Evolutionary conservation across 1,284 basidiomycete species (phyloP).

Genomic region (Boletus holoroseus): DNA sequence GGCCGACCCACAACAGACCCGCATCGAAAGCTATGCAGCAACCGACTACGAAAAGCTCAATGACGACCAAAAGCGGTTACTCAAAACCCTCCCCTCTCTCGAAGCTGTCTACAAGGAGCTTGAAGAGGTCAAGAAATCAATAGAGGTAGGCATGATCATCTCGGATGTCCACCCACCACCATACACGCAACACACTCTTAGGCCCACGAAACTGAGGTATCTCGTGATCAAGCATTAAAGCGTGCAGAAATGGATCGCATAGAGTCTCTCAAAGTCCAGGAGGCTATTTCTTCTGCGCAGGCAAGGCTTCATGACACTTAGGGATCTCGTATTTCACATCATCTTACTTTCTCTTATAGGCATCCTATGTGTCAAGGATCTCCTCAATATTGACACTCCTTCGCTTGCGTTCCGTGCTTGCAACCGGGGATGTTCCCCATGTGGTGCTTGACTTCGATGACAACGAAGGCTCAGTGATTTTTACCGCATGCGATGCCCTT

Average conservation of each 20-base stretch:
- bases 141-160: constrained; percentile 63
- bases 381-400: constrained; percentile 60
- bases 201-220: constrained; percentile 61
- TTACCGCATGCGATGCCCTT: constrained; percentile 48
- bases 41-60: constrained; percentile 69
- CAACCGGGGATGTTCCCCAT: constrained; percentile 42
- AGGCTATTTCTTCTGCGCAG: constrained; percentile 55
- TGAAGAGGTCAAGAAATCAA: constrained; percentile 71
- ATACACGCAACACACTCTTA: constrained; percentile 25
- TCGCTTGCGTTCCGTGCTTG: constrained; percentile 55
- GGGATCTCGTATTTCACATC: not conserved
- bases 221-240: constrained; percentile 49
- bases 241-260: constrained; percentile 50
- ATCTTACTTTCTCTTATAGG: constrained; percentile 9
- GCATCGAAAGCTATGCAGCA: constrained; percentile 64
- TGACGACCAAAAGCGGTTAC: constrained; percentile 72
- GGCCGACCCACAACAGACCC: constrained; percentile 43
- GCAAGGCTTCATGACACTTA: constrained; percentile 34
- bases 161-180: not conserved
- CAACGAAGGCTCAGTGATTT: constrained; percentile 49
- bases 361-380: constrained; percentile 32
- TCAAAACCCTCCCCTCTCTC: constrained; percentile 66
- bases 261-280: constrained; percentile 48
- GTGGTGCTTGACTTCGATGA: constrained; percentile 45
- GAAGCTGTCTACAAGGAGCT: constrained; percentile 77